Evolutionary conservation across 2,329 filamentous ascomycete species (phyloP), one percentile per base, ranked within the genome.

Genomic region (Ophidiomyces ophidiicola): DNA sequence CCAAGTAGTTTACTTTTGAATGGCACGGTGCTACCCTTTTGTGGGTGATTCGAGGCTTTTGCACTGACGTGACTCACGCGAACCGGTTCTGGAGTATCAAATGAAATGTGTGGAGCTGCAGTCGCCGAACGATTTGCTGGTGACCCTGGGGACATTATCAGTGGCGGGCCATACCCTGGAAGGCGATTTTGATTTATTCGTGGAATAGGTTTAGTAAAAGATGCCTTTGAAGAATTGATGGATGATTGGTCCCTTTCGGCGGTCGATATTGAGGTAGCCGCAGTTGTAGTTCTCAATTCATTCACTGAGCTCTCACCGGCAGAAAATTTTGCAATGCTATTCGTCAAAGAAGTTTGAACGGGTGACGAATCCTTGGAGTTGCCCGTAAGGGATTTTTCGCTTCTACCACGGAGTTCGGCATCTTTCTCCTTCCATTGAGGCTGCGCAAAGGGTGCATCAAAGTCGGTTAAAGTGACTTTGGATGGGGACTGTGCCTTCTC

Each of bases 1-100:
- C 83, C 93, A 32, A 96, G 65, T 5, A 98, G 79, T 53, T 88
- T 86, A 52, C 84, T 82, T 46, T 81, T 77, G 68, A 94, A 50
- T 42, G 11, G 47, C 42, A 15, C 45, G 53, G 31, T 45, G 50
- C 18, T 46, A 38, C 7, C 48, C 44, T 18, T 45, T 46, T 32
- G 48, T 42, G 29, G 7, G 17, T 11, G 35, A 25, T 29, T 20
- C 24, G 38, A 29, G n/a, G 24, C 11, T 10, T 12, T 17, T 10
- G 18, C 17, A 18, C 23, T 34, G 47, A 47, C 15, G 37, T 41
- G 12, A 19, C 40, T 38, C 18, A 42, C 31, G n/a, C 49, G 44
- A 25, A 53, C 49, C 25, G 36, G 26, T 21, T 41, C 34, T 8
- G 41, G 34, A 18, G 37, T 25, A 18, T 36, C 42, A 25, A 58